Conservation (phyloP, 2,329 filamentous ascomycete genomes). For the Zymoseptoria pseudotritici region DNA sequence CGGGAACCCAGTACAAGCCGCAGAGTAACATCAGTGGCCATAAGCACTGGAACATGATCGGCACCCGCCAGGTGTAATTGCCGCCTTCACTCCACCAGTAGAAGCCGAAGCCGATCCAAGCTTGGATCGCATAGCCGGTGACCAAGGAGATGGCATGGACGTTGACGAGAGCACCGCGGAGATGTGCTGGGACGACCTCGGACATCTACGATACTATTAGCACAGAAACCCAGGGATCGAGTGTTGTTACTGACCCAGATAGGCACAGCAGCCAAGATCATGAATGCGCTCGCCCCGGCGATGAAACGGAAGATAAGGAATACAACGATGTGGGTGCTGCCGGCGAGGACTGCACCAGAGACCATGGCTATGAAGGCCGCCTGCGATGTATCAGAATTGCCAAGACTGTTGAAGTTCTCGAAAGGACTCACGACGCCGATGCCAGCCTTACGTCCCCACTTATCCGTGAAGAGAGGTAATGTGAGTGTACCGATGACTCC, state of each 20-base stretch:
- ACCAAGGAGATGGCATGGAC: conserved; percentile 25
- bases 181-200: conserved; percentile 27
- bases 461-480: conserved; percentile 14
- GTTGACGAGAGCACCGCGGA: conserved; percentile 29
- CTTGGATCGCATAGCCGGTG: conserved; percentile 11
- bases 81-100: conserved; percentile 14
- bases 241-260: conserved; percentile 15
- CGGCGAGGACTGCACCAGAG: conserved; percentile 24
- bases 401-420: not conserved
- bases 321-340: conserved; percentile 17
- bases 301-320: conserved; percentile 30
- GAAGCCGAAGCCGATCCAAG: conserved; percentile 15
- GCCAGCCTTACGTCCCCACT: conserved; percentile 14
- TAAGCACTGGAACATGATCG: conserved; percentile 11
- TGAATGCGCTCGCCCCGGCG: conserved; percentile 26
- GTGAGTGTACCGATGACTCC: conserved; percentile 15
- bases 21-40: conserved; percentile 12
- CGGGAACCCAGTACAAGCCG: conserved; percentile 11
- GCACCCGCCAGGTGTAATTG: conserved; percentile 12
- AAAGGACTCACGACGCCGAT: conserved; percentile 8
- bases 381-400: conserved; percentile 2
- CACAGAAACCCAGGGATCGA: no score
- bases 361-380: conserved; percentile 21
- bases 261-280: conserved; percentile 29
- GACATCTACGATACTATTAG: conserved; percentile 15